These are phyloP conservation scores for Amphicarpaea edgeworthii DNA, from an alignment of 306 rosid species.

Conservation along the genomic window DNA sequence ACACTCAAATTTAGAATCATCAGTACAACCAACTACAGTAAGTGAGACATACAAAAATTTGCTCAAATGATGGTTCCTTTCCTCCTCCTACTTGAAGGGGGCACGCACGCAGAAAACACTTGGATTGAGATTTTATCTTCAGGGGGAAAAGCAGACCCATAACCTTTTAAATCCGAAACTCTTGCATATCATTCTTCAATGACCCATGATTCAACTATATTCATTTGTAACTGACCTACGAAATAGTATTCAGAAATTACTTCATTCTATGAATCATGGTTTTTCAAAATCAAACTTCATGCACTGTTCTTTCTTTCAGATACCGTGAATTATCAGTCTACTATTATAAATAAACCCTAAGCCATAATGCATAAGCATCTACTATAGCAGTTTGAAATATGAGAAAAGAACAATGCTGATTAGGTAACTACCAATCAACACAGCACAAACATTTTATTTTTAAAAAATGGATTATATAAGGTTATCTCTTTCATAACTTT, in stretches of 20 bases:
- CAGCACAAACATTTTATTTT: neutral
- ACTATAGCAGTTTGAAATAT: slow-evolving; percentile 13
- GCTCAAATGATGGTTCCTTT: slow-evolving; percentile 29
- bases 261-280: slow-evolving; percentile 21
- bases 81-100: neutral
- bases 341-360: neutral
- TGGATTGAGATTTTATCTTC: neutral
- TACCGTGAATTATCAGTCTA: neutral
- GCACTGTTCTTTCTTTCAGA: slow-evolving; percentile 1
- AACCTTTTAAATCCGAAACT: slow-evolving; percentile 11
- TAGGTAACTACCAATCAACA: slow-evolving; percentile 18
- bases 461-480: neutral
- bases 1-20: slow-evolving; percentile 36
- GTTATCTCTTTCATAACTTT: slow-evolving; percentile 1
- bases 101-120: slow-evolving; percentile 12
- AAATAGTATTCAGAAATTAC: slow-evolving; percentile 30
- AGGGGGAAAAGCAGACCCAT: neutral
- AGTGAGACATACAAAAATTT: neutral
- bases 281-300: slow-evolving; percentile 23
- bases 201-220: slow-evolving; percentile 19
- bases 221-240: neutral
- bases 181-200: slow-evolving; percentile 31
- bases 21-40: slow-evolving; percentile 15
- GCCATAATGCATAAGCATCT: neutral
- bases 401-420: slow-evolving; percentile 5